Percentiles rank a stretch among this genome's conserved stretches.
Conservation (phyloP, 2,329 filamentous ascomycete genomes). For the Aspergillus pseudotamarii region DNA sequence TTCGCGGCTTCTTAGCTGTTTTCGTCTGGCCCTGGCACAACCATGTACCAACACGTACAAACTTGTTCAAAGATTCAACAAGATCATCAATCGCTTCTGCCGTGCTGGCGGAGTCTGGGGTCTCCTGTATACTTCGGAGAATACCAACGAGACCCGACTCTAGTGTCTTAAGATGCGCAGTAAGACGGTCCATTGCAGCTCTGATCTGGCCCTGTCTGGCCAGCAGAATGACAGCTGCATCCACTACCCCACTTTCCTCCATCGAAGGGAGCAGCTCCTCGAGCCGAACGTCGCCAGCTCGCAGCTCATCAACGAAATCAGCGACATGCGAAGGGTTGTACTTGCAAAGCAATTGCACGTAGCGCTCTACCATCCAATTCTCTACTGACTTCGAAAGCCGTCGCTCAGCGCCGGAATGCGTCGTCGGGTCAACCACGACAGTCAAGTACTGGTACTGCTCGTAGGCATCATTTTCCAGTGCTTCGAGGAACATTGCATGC, state of each 20-base stretch:
- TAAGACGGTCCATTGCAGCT: constrained; percentile 80
- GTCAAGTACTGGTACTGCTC: constrained; percentile 76
- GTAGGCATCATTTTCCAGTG: constrained; percentile 62
- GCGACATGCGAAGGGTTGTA: constrained; percentile 82
- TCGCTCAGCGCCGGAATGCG: constrained; percentile 38
- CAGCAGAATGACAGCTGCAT: constrained; percentile 89
- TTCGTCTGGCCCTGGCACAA: constrained; percentile 85
- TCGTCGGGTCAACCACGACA: constrained; percentile 70
- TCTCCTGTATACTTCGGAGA: constrained; percentile 62
- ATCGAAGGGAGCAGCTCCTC: constrained; percentile 82
- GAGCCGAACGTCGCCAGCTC: constrained; percentile 75
- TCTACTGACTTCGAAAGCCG: constrained; percentile 41
- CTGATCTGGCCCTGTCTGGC: constrained; percentile 82
- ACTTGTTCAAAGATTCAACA: constrained; percentile 80
- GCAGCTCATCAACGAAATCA: constrained; percentile 76
- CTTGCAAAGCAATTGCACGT: constrained; percentile 87
- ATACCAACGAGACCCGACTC: constrained; percentile 77
- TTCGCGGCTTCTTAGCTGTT: constrained; percentile 46
- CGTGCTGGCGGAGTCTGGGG: constrained; percentile 59
- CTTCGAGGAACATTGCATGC: constrained; percentile 66
- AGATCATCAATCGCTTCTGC: constrained; percentile 73
- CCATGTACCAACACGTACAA: constrained; percentile 92
- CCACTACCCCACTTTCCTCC: constrained; percentile 85
- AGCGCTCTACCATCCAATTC: constrained; percentile 73
- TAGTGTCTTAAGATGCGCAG: constrained; percentile 77